Evolutionary conservation across 1,284 basidiomycete species (phyloP), one percentile per base, ranked within the genome.

Genomic region (Sparassis latifolia): DNA sequence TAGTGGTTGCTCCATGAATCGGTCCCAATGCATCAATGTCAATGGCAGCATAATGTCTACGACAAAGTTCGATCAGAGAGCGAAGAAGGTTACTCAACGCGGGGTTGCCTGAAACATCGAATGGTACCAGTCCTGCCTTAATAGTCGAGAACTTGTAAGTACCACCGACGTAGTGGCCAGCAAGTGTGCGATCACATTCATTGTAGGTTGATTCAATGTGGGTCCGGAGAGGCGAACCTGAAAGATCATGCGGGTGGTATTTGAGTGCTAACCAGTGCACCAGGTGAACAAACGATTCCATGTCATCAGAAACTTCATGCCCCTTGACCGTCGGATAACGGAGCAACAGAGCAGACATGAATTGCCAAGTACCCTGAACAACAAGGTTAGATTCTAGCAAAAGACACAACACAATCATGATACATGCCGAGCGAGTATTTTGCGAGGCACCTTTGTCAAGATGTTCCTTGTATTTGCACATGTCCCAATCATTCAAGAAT

Each of bases 261-360:
- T 32, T 28, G 43, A 54, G 33, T 3, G 35, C n/a, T 27, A 51
- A 44, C 50, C 50, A 51, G 28, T 47, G 45, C 3, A 49, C 9
- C 4, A 52, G 5, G 20, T 54, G 53, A 27, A 49, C 30, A 12
- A 49, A 49, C 27, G 53, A 49, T 41, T 54, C 53, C 7, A 54
- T 5, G 41, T 54, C 53, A 27, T 54, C 53, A 4, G 53, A 48
- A 2, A 54, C 33, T 33, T 40, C 44, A 27, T 52, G 41, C 28
- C 20, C 42, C 32, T 51, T 51, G 40, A 33, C 20, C 10, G n/a
- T 35, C 2, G 47, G 53, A 33, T 27, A 33, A 5, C 28, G 6
- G 5, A 49, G 40, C 10, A 47, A 33, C 33, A 42, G 5, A 4
- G 50, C 45, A 39, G 41, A 53, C 38, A 60, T 47, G 56, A 62